Conservation (phyloP, 768 basidiomycete species). For the Termitomyces sp. region DNA sequence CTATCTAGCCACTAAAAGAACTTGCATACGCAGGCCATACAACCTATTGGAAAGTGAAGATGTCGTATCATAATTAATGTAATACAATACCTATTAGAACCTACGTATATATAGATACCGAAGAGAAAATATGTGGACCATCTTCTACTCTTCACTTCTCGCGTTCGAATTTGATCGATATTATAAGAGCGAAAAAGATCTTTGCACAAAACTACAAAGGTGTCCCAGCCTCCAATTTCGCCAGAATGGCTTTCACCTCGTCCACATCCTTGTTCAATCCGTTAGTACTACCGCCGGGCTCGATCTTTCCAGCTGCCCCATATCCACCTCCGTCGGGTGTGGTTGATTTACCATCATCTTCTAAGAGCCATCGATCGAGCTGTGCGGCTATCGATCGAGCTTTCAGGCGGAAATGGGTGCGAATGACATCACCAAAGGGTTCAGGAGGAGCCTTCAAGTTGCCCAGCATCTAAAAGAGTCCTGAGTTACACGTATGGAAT, state of each 20-base stretch:
- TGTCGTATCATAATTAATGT: not conserved
- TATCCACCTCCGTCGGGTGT: conserved; percentile 49
- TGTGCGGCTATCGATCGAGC: conserved; percentile 63
- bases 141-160: not conserved
- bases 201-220: not conserved
- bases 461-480: conserved; percentile 65
- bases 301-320: conserved; percentile 21
- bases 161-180: not conserved
- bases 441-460: conserved; percentile 79
- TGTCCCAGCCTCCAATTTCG: conserved; percentile 25
- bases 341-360: conserved; percentile 68
- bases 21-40: conserved; percentile 6
- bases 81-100: not conserved
- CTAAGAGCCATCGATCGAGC: conserved; percentile 70
- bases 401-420: conserved; percentile 88
- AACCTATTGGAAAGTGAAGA: conserved; percentile 9
- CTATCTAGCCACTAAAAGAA: not conserved
- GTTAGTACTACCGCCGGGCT: conserved; percentile 43
- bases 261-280: conserved; percentile 67
- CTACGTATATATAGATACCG: not conserved
- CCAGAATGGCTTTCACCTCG: conserved; percentile 60
- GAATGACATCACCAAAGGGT: conserved; percentile 82
- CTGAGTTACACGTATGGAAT: not conserved
- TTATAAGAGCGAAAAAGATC: not conserved
- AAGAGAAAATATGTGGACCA: not conserved